Percentiles rank a stretch among this genome's conserved stretches.
These are phyloP conservation scores for Malbranchea cinnamomea DNA, from an alignment of 2,329 filamentous ascomycete genomes.

Conservation along the genomic window DNA sequence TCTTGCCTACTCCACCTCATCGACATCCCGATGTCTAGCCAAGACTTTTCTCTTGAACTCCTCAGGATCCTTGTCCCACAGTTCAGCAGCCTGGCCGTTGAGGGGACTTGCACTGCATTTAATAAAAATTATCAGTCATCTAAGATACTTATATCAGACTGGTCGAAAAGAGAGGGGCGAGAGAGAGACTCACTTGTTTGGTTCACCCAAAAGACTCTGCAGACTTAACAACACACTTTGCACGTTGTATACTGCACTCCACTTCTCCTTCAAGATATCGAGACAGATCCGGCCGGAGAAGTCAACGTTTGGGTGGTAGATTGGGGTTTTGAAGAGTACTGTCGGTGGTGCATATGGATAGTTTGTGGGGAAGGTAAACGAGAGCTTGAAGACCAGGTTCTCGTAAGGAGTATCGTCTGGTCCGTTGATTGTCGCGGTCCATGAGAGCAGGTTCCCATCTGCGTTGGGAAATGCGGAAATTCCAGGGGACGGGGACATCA, in stretches of 20 bases:
- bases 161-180: no score
- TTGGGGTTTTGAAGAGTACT: slow-evolving; percentile 94
- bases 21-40: slow-evolving; percentile 45
- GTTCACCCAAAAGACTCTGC: slow-evolving; percentile 89
- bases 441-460: slow-evolving; percentile 78
- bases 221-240: slow-evolving; percentile 84
- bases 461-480: slow-evolving; percentile 88
- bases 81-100: slow-evolving; percentile 87
- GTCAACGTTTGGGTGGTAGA: slow-evolving; percentile 98
- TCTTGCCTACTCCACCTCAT: slow-evolving; percentile 29
- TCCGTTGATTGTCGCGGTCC: slow-evolving; percentile 87
- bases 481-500: slow-evolving; percentile 86
- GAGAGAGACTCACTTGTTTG: slow-evolving; percentile 70
- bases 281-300: slow-evolving; percentile 94
- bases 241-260: slow-evolving; percentile 95
- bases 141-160: slow-evolving; percentile 8
- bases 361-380: slow-evolving; percentile 76
- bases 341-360: slow-evolving; percentile 87
- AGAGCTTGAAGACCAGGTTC: slow-evolving; percentile 77
- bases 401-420: slow-evolving; percentile 86
- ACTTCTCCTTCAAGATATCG: slow-evolving; percentile 97
- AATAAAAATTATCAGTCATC: not conserved
- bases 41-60: slow-evolving; percentile 73
- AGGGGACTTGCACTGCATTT: slow-evolving; percentile 64
- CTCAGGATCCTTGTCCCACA: slow-evolving; percentile 79